Conservation (phyloP, 2,329 filamentous ascomycete species). For the Apiospora arundinis region DNA sequence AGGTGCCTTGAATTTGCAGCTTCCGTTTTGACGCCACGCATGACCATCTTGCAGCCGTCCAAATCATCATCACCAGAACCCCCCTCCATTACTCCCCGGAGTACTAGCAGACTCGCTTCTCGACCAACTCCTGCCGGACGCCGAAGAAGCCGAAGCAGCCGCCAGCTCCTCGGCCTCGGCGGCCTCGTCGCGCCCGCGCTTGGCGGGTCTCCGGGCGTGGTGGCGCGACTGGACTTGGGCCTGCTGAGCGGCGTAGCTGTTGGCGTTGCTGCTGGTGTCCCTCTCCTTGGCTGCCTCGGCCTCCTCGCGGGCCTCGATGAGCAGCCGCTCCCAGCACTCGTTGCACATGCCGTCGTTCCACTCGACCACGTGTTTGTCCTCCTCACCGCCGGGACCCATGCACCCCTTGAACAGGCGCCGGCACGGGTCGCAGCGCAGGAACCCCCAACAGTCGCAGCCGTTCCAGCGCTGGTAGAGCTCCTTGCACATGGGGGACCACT, state of each 20-base stretch:
- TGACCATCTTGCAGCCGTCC: too few relatives aligned
- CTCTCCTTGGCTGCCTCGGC: constrained; percentile 27
- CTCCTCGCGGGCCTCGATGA: constrained; percentile 41
- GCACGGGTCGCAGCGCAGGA: constrained; percentile 39
- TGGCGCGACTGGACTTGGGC: neutral
- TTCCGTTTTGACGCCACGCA: neutral
- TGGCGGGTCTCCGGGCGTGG: neutral
- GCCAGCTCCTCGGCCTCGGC: constrained; percentile 22
- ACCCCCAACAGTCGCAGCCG: constrained; percentile 41
- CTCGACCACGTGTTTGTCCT: constrained; percentile 38
- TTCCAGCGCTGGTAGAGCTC: constrained; percentile 43
- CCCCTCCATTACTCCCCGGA: neutral
- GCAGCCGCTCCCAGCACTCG: constrained; percentile 41
- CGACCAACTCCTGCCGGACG: constrained; percentile 1
- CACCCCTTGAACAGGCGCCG: constrained; percentile 40
- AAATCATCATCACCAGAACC: neutral
- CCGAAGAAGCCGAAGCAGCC: constrained; percentile 24
- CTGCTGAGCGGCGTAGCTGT: neutral
- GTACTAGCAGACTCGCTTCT: neutral
- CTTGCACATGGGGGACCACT: constrained; percentile 36
- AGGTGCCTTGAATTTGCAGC: too few relatives aligned
- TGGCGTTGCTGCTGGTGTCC: neutral
- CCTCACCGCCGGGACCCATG: constrained; percentile 40
- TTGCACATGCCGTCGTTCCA: constrained; percentile 44
- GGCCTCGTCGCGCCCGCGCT: neutral